These are phyloP conservation scores for Jimgerdemannia lactiflua DNA, from an alignment of 192 early-diverging fungal genomes.

Conservation along the genomic window DNA sequence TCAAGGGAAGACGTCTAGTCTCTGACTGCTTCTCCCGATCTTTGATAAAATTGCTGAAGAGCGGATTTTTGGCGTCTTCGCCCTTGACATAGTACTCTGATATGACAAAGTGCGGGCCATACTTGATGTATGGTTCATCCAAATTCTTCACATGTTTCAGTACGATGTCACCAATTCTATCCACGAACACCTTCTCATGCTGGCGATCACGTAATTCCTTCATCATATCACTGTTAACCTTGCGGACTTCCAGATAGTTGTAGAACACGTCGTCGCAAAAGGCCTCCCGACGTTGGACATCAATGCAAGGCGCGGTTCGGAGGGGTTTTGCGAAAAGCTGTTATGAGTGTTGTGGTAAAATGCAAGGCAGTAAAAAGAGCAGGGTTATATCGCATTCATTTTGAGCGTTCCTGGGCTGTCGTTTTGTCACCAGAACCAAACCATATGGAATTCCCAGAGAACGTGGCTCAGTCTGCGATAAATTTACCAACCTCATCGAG, in stretches of 20 bases:
- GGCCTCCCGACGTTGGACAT: neutral
- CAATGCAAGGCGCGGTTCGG: slow-evolving; percentile 19
- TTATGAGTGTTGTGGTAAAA: too few relatives aligned
- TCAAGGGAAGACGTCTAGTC: slow-evolving; percentile 20
- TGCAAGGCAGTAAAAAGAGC: neutral
- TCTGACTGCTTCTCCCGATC: slow-evolving; percentile 47
- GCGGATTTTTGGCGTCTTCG: slow-evolving; percentile 61
- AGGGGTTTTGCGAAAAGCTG: slow-evolving; percentile 21
- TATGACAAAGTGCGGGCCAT: slow-evolving; percentile 77
- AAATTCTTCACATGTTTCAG: slow-evolving; percentile 60
- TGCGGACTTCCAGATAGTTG: slow-evolving; percentile 63
- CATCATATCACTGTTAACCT: slow-evolving; percentile 52
- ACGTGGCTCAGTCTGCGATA: slow-evolving; percentile 39
- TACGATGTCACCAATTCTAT: slow-evolving; percentile 82
- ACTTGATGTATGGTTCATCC: slow-evolving; percentile 65
- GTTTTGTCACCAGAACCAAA: slow-evolving; percentile 27
- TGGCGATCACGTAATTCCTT: slow-evolving; percentile 57
- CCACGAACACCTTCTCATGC: slow-evolving; percentile 64
- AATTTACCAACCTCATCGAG: slow-evolving; percentile 60
- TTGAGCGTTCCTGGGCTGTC: slow-evolving; percentile 35
- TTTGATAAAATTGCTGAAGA: slow-evolving; percentile 71
- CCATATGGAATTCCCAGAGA: slow-evolving; percentile 35
- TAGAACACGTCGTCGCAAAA: slow-evolving; percentile 73
- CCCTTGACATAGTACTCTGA: slow-evolving; percentile 69
- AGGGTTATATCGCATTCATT: neutral